Base-by-base conservation (phyloP, 73 alveolate species). In the Paramecium pentaurelia region DNA sequence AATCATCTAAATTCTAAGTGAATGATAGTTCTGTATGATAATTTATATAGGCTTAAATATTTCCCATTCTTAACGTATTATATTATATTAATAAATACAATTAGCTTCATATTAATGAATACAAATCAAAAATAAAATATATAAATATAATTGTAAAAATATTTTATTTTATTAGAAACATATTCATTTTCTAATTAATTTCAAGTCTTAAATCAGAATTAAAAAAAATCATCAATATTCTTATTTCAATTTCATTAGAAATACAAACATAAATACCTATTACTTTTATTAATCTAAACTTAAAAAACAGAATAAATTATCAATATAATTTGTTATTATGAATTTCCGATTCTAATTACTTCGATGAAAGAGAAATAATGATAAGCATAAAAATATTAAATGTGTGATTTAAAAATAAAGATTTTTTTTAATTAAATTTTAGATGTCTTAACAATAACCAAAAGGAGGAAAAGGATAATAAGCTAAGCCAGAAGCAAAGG, bases 371-470 rank as follows among this genome's bases (percentile, higher is more conserved):
- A 6, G 47, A 28, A 64, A 64, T 12, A 32, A 64, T 34, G 28
- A 64, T 10, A 60, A 11, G 42, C 84, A 34, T 64, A 64, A 64
- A 64, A 64, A 64, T 64, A 64, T 64, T 64, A 64, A 64, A 64
- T 64, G 84, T 34, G 42, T 64, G 84, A 64, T 64, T 64, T 25
- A 64, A 64, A 64, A 64, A 64, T 64, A 64, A 64, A 64, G 84
- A 64, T 64, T 64, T 64, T 64, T 34, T 64, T 64, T 64, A 64
- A 64, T 64, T 64, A 64, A 64, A 64, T 64, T 64, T 64, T 54
- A 64, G 84, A 64, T 64, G 84, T 64, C 84, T 14, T 64, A 64
- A 64, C 51, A 27, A 64, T 64, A 64, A 64, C 54, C 42, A 64
- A 75, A 75, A 38, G 60, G 60, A 4, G 88, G 88, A 75, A 75